Evolutionary conservation across 352 stramenopile species (phyloP), one percentile per base, ranked within the genome.

Genomic region (Phytopythium cucurbitacearum): DNA sequence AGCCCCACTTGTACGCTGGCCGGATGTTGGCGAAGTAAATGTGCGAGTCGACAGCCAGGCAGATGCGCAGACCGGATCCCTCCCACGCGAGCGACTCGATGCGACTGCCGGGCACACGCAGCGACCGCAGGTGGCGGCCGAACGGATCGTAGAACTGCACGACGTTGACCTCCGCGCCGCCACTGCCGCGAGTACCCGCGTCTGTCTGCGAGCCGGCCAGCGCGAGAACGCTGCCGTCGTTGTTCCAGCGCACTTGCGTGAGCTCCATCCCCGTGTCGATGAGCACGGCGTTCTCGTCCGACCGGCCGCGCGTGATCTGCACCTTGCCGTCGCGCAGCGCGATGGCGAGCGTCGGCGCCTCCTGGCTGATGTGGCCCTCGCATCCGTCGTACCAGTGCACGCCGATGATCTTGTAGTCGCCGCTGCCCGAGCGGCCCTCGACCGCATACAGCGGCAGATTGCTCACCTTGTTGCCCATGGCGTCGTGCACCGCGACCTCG

Each of bases 1-100:
- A 96, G 10, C 86, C 86, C 89, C 89, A 98, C 43, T 90, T 91
- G 75, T 98, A 97, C 39, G 85, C 80, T 15, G 83, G 89, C 6
- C 94, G 86, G 44, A 98, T 94, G 69, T 97, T 98, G 37, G 93
- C 94, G 69, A 98, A 98, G 76, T 96, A 98, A 49, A 98, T 97
- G 73, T 95, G 91, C 15, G 87, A 92, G 67, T 97, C 94, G 16
- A 98, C 91, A 0, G 94, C 94, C 13, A 98, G 62, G 40, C 92
- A 96, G 41, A 98, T 94, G 35, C 91, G 76, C 39, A 98, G 57
- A 11, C 92, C 91, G 2, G 73, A 78, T 51, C 91, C 90, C 74
- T 98, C 93, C 93, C 93, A 98, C 32, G 85, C 86, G 5, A 98
- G 60, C 7, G 80, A 79, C 61, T 92, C 85, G 52, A 98, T 96